Evolutionary conservation across 129 eudicot species (phyloP).

Genomic region (Flaveria linearis): DNA sequence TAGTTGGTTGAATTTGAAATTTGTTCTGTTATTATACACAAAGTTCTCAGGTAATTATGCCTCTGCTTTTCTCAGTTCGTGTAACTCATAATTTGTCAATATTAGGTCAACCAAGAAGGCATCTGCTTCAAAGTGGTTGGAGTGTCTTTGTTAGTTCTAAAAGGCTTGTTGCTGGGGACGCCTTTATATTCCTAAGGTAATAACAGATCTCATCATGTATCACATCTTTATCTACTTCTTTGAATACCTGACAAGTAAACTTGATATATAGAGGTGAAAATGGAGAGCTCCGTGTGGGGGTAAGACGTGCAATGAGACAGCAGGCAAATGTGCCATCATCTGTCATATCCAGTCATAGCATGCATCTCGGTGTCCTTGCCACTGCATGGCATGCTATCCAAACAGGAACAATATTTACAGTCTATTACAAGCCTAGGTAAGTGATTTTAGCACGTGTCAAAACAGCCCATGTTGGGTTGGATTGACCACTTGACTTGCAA

Average conservation of each 20-base stretch:
- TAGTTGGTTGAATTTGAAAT: not conserved
- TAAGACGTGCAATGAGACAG: constrained; percentile 89
- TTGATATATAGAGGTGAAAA: constrained; percentile 64
- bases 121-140: constrained; percentile 97
- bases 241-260: constrained; percentile 20
- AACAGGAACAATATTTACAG: constrained; percentile 69
- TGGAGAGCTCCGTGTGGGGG: constrained; percentile 87
- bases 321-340: constrained; percentile 76
- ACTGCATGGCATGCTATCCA: constrained; percentile 85
- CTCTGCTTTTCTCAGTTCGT: not conserved
- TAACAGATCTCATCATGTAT: not conserved
- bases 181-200: constrained; percentile 88
- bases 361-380: constrained; percentile 91
- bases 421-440: constrained; percentile 83
- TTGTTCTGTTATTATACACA: constrained; percentile 1
- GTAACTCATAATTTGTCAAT: constrained; percentile 23
- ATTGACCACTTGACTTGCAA: not conserved
- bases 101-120: constrained; percentile 93
- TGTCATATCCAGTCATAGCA: constrained; percentile 85
- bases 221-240: not conserved
- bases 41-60: not conserved
- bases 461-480: not conserved
- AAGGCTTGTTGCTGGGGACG: constrained; percentile 96
- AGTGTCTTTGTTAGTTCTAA: constrained; percentile 97
- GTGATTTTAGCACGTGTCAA: not conserved